Conservation (phyloP, 257 asterid species). For the Nicotiana obtusifolia region DNA sequence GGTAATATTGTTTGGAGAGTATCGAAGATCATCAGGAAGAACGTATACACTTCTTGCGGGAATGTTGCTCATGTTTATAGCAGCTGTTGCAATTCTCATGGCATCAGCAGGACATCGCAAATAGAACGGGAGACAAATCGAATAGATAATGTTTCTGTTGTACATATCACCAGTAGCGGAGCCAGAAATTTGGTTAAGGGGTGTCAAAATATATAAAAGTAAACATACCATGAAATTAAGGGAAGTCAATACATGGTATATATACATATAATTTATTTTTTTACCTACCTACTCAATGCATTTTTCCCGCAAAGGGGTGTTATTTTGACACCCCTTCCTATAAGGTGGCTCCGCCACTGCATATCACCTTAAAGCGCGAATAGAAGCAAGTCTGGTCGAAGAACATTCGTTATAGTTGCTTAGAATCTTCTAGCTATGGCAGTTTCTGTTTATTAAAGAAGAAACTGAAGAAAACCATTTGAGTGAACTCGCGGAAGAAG, state of each 20-base stretch:
- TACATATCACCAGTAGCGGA: neutral
- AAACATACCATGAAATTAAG: no score
- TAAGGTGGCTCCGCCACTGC: no score
- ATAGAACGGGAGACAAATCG: neutral
- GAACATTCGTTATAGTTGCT: neutral
- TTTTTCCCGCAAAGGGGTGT: no score
- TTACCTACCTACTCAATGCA: no score
- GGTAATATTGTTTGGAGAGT: conserved; percentile 66
- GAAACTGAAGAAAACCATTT: neutral
- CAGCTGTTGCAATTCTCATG: conserved; percentile 85
- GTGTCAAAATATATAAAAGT: no score
- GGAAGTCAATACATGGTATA: no score
- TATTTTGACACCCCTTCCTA: no score
- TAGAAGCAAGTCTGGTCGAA: neutral
- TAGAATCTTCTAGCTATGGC: neutral
- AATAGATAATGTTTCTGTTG: neutral
- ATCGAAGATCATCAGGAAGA: conserved; percentile 67
- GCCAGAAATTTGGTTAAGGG: no score
- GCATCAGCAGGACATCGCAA: conserved; percentile 76
- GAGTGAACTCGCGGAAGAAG: neutral
- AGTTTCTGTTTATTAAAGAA: neutral
- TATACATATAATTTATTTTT: no score
- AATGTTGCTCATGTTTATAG: conserved; percentile 74
- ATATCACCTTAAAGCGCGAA: neutral
- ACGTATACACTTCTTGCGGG: conserved; percentile 52